Conservation (phyloP, 331 rosid genomes). For the Telfairia occidentalis region DNA sequence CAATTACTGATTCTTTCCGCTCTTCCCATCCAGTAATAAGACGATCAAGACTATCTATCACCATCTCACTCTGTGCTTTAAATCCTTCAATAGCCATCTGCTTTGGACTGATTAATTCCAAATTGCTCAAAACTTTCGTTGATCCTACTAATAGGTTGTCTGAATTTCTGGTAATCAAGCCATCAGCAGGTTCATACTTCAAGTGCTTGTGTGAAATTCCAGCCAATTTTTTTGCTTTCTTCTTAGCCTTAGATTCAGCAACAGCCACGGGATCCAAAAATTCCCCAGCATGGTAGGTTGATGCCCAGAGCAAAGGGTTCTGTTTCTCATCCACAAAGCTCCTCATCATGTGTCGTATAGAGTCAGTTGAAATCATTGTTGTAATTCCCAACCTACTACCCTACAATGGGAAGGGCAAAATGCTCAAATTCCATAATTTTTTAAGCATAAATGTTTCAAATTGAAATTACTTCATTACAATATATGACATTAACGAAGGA, state of each 20-base stretch:
- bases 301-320: constrained; percentile 91
- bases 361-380: constrained; percentile 87
- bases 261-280: constrained; percentile 85
- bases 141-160: neutral
- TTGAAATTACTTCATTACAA: neutral
- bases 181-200: constrained; percentile 33
- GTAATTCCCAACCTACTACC: constrained; percentile 93
- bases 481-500: neutral
- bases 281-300: constrained; percentile 99
- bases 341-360: constrained; percentile 98
- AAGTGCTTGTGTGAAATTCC: constrained; percentile 36
- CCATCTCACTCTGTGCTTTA: constrained; percentile 99
- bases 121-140: constrained; percentile 24
- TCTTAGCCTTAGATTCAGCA: constrained; percentile 71
- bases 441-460: neutral
- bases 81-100: constrained; percentile 95
- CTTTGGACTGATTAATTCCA: constrained; percentile 54
- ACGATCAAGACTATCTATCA: constrained; percentile 97
- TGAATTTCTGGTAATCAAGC: constrained; percentile 26
- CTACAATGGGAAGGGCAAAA: constrained; percentile 29
- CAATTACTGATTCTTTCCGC: constrained; percentile 81
- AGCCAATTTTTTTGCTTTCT: constrained; percentile 59
- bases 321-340: constrained; percentile 85
- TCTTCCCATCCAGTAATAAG: constrained; percentile 96
- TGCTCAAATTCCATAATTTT: neutral